These are phyloP conservation scores for Magnusiomyces suaveolens DNA, from an alignment of 1,139 yeast species.

Conservation along the genomic window DNA sequence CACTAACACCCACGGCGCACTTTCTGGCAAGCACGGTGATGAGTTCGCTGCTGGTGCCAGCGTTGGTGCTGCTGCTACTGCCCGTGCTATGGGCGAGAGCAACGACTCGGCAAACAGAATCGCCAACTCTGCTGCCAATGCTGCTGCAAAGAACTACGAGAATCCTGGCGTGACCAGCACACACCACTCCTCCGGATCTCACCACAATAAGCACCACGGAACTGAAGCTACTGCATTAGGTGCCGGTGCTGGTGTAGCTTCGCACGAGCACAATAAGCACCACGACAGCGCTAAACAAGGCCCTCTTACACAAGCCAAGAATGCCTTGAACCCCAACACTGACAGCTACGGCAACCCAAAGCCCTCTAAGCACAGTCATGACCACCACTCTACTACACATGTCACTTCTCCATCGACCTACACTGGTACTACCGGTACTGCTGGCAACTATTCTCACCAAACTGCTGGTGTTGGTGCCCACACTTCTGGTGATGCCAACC, in stretches of 20 bases:
- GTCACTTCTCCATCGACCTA: constrained; percentile 7
- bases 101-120: background rate
- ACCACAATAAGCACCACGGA: background rate
- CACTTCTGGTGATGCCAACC: constrained; percentile 2
- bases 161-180: constrained; percentile 7
- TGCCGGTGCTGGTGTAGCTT: constrained; percentile 11
- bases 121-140: constrained; percentile 7
- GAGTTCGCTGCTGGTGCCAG: background rate
- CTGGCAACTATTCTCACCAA: background rate
- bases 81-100: background rate
- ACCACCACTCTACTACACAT: background rate
- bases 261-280: constrained; percentile 4
- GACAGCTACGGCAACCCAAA: background rate
- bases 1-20: background rate
- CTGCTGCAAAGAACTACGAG: constrained; percentile 1
- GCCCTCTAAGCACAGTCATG: background rate
- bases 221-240: constrained; percentile 10
- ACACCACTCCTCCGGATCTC: no score
- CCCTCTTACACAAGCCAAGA: background rate
- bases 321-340: background rate
- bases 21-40: background rate
- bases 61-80: background rate
- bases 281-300: background rate
- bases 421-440: constrained; percentile 6
- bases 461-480: background rate